A percentile compares a stretch with the other conserved stretches of the same genome.
Evolutionary conservation across 352 stramenopile genomes (phyloP).

Genomic region (Phytophthora podocarpi): DNA sequence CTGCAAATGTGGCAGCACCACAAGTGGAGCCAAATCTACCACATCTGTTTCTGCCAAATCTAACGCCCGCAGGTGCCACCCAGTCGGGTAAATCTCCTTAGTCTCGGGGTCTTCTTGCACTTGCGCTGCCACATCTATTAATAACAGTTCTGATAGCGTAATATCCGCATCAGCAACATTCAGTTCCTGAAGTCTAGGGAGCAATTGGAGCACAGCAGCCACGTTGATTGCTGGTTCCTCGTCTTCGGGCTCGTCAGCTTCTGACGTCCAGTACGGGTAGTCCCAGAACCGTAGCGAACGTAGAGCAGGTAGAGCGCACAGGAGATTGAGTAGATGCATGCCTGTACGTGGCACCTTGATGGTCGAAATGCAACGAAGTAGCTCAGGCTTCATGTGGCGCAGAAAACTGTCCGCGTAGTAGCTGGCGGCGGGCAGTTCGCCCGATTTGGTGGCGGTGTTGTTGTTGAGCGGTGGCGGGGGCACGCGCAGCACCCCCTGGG

Average conservation of each 20-base stretch:
- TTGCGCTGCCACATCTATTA: too few relatives aligned
- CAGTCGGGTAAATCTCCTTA: neutral
- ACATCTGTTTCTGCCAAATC: constrained; percentile 44
- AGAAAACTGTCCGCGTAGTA: constrained; percentile 50
- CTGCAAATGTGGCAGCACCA: constrained; percentile 35
- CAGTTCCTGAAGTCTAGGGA: constrained; percentile 42
- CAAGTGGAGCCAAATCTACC: constrained; percentile 33
- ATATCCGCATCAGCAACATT: constrained; percentile 43
- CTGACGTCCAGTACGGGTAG: constrained; percentile 41
- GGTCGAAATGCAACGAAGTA: constrained; percentile 35
- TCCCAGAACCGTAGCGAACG: constrained; percentile 47
- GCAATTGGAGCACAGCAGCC: constrained; percentile 36
- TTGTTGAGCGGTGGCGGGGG: constrained; percentile 31
- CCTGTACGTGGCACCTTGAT: constrained; percentile 44
- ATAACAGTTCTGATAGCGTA: constrained; percentile 30
- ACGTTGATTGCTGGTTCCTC: constrained; percentile 45
- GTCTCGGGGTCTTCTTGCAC: too few relatives aligned
- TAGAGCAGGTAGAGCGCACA: constrained; percentile 39
- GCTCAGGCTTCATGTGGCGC: constrained; percentile 30
- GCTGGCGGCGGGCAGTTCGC: constrained; percentile 25
- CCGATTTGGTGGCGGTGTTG: too few relatives aligned
- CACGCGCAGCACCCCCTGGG: constrained; percentile 45
- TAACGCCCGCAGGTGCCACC: constrained; percentile 27
- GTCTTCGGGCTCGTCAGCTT: constrained; percentile 20
- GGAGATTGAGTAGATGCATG: constrained; percentile 45